Evolutionary conservation across 345 rosid species (phyloP).

Genomic region (Pistacia atlantica): DNA sequence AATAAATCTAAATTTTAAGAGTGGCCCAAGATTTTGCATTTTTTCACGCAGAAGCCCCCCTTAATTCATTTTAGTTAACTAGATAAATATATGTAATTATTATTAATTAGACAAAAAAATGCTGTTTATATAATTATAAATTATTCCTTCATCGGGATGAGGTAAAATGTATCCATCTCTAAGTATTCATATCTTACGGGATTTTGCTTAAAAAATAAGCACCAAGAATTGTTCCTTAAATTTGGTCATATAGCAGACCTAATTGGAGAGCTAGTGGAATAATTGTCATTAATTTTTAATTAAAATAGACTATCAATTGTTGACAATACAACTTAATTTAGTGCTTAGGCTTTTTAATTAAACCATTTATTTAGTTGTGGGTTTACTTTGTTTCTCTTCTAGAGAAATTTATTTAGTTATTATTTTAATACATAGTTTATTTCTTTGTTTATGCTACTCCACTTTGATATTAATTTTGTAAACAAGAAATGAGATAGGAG

Average conservation of each 20-base stretch:
- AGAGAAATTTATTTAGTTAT: not conserved
- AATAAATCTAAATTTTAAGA: not conserved
- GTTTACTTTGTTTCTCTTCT: not conserved
- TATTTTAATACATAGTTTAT: not conserved
- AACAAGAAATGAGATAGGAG: not conserved
- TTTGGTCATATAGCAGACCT: too few relatives aligned
- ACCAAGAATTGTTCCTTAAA: too few relatives aligned
- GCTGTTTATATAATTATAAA: too few relatives aligned
- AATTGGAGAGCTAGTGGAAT: too few relatives aligned
- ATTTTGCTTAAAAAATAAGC: too few relatives aligned
- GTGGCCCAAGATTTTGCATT: not conserved
- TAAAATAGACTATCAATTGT: not conserved
- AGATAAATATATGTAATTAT: too few relatives aligned
- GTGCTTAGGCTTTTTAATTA: not conserved
- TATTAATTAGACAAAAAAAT: too few relatives aligned
- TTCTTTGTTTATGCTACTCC: not conserved
- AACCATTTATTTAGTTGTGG: not conserved
- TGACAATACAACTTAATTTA: not conserved
- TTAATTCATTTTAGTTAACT: too few relatives aligned
- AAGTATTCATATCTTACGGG: too few relatives aligned
- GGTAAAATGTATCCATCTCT: too few relatives aligned
- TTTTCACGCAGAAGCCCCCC: not conserved
- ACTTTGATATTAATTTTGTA: not conserved
- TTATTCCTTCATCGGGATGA: too few relatives aligned
- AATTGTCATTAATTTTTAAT: not conserved